Percentiles rank a stretch among this genome's conserved stretches.
phyloP scores from a whole-genome alignment of 345 rosid genomes.

The Pistacia vera region DNA sequence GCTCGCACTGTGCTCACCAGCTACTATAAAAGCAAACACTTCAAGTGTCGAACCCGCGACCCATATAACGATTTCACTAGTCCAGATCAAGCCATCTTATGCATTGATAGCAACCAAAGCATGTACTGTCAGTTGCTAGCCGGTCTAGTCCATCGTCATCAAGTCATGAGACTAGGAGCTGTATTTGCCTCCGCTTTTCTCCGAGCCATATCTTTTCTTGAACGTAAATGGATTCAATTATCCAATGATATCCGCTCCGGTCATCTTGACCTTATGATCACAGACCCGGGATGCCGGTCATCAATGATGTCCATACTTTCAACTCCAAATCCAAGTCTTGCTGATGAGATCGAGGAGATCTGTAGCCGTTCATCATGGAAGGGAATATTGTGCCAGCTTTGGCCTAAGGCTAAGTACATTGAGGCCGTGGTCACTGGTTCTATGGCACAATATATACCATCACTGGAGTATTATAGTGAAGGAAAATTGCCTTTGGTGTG shows the following conservation, averaged over 20 bases:
- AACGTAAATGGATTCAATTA: slow-evolving; percentile 56
- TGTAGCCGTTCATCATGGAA: slow-evolving; percentile 57
- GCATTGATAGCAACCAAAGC: slow-evolving; percentile 68
- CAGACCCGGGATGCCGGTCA: slow-evolving; percentile 50
- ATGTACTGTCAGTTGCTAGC: slow-evolving; percentile 73
- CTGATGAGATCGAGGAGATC: slow-evolving; percentile 54
- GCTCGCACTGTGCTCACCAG: slow-evolving; percentile 71
- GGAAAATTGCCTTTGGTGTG: slow-evolving; percentile 60
- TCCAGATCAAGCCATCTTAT: slow-evolving; percentile 58
- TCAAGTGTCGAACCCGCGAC: slow-evolving; percentile 51
- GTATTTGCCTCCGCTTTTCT: slow-evolving; percentile 69
- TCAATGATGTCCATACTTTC: slow-evolving; percentile 38
- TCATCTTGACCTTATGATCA: slow-evolving; percentile 38
- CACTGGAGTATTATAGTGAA: slow-evolving; percentile 56
- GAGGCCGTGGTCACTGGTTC: slow-evolving; percentile 76
- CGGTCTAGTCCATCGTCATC: slow-evolving; percentile 53
- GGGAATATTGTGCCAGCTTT: slow-evolving; percentile 59
- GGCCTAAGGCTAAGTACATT: slow-evolving; percentile 69
- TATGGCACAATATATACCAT: slow-evolving; percentile 69
- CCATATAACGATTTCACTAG: slow-evolving; percentile 56
- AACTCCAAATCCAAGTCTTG: slow-evolving; percentile 44
- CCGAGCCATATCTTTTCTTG: slow-evolving; percentile 59
- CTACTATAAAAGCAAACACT: slow-evolving; percentile 72
- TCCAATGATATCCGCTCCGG: slow-evolving; percentile 54
- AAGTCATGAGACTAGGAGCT: slow-evolving; percentile 63